Conservation (phyloP, 169 alveolate genomes). For the Eimeria praecox region DNA sequence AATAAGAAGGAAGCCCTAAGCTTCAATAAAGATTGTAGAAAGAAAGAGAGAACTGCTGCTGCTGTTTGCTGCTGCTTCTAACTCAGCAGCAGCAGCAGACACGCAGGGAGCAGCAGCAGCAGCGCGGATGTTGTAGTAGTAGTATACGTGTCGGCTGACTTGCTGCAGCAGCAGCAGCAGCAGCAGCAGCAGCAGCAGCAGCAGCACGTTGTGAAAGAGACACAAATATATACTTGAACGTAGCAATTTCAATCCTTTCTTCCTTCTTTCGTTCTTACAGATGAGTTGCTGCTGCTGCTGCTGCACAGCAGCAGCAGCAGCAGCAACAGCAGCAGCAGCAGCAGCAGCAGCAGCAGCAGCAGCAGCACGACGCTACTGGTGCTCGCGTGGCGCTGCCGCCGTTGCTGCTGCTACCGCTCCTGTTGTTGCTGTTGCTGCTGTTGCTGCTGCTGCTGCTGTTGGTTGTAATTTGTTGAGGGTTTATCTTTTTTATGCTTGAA, state of each 20-base stretch:
- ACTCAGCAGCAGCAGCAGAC: conserved; percentile 67
- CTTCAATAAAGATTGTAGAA: not conserved
- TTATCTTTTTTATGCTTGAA: not conserved
- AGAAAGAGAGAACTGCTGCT: conserved; percentile 41
- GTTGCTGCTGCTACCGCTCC: conserved; percentile 57
- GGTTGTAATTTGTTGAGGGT: not conserved
- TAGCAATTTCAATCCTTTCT: conserved; percentile 49
- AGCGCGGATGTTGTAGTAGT: too few species aligned
- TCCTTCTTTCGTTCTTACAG: conserved; percentile 33
- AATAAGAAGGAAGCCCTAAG: not conserved
- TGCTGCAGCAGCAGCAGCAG: conserved; percentile 69
- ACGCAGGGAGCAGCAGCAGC: conserved; percentile 51
- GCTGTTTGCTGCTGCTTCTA: conserved; percentile 64
- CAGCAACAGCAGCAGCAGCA: conserved; percentile 70
- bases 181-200: conserved; percentile 50
- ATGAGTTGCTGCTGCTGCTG: conserved; percentile 28
- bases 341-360: conserved; percentile 63
- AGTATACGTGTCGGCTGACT: conserved; percentile 25
- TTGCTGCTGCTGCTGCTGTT: not conserved
- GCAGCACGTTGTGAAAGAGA: conserved; percentile 27
- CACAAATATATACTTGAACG: conserved; percentile 27
- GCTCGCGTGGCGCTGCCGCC: conserved; percentile 76
- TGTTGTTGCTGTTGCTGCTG: conserved; percentile 14
- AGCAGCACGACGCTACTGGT: conserved; percentile 76
- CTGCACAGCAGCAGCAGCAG: conserved; percentile 23